A percentile compares a stretch with the other conserved stretches of the same genome.
Evolutionary conservation across 768 basidiomycete species (phyloP).

Genomic region (Lentinula aciculospora): DNA sequence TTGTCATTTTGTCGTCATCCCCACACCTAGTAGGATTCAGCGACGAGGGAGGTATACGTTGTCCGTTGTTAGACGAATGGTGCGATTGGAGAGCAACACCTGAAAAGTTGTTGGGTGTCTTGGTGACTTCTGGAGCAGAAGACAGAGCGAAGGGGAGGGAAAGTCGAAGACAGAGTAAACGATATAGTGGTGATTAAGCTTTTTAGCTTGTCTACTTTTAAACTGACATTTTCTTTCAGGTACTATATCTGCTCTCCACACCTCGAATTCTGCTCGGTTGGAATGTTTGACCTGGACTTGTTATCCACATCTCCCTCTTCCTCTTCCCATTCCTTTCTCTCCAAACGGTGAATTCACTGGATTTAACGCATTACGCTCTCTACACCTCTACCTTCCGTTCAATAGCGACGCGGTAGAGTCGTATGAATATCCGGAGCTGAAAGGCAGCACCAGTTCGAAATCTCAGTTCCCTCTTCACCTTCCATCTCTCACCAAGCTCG

Average conservation of each 20-base stretch:
- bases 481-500: neutral
- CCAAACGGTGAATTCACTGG: neutral
- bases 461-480: neutral
- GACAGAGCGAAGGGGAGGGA: neutral
- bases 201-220: neutral
- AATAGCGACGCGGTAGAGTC: neutral
- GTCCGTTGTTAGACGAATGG: neutral
- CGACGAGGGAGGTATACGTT: neutral
- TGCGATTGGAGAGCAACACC: neutral
- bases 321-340: neutral
- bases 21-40: neutral
- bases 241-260: neutral
- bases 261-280: neutral
- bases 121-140: neutral
- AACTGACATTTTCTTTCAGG: neutral
- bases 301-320: neutral
- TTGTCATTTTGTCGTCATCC: neutral
- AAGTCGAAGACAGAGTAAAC: neutral
- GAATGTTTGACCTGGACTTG: neutral
- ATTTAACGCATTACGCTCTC: neutral
- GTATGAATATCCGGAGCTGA: neutral
- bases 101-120: neutral
- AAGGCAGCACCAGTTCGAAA: neutral
- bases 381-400: constrained; percentile 1
- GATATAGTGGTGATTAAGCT: neutral